Evolutionary conservation across 768 basidiomycete genomes (phyloP).

Genomic region (Sarcodon aspratus): DNA sequence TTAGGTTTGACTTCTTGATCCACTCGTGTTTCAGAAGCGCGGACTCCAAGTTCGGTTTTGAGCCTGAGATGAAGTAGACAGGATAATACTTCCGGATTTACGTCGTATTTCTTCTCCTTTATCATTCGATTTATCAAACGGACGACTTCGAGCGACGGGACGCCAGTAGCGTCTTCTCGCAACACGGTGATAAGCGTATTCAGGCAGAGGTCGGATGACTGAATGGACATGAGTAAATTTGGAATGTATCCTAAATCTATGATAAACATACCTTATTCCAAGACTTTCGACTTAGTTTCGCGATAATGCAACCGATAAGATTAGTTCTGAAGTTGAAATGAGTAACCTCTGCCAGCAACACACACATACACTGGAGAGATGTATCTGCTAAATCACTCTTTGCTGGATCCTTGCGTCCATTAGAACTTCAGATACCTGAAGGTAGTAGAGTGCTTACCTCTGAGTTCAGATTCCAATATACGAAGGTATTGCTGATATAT

Average conservation of each 20-base stretch:
- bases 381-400: constrained; percentile 56
- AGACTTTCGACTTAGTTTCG: constrained; percentile 69
- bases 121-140: constrained; percentile 91
- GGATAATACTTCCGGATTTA: constrained; percentile 81
- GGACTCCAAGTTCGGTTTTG: constrained; percentile 72
- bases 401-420: constrained; percentile 23
- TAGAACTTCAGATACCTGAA: constrained; percentile 4
- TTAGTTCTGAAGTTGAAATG: constrained; percentile 97
- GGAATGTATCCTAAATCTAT: not conserved
- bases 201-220: constrained; percentile 84
- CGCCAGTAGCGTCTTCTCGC: constrained; percentile 69
- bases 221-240: constrained; percentile 3
- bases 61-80: constrained; percentile 81
- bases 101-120: constrained; percentile 83
- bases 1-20: constrained; percentile 29
- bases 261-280: constrained; percentile 71
- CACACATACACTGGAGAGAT: constrained; percentile 80
- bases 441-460: constrained; percentile 40
- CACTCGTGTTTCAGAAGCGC: constrained; percentile 60
- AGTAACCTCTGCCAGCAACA: constrained; percentile 67
- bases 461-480: constrained; percentile 75
- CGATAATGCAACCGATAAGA: constrained; percentile 80
- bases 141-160: constrained; percentile 77
- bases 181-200: constrained; percentile 76
- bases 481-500: constrained; percentile 87